A percentile compares a stretch with the other conserved stretches of the same genome.
phyloP scores from a whole-genome alignment of 1,284 basidiomycete species.

The Tylopilus sp. region DNA sequence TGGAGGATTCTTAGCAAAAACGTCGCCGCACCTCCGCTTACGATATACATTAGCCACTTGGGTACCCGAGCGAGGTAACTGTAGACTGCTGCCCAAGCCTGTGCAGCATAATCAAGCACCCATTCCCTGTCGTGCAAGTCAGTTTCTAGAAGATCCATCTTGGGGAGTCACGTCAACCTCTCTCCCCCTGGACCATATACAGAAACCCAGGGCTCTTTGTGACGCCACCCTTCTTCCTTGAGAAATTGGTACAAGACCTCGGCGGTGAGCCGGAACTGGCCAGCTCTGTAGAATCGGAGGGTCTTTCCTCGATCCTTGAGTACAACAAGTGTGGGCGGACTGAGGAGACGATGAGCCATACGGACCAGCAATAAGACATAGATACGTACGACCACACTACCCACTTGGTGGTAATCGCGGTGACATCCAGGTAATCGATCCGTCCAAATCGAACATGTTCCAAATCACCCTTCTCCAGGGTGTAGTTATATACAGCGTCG shows the following conservation, averaged over 20 bases:
- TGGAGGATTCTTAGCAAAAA: constrained; percentile 47
- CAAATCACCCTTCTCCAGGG: constrained; percentile 57
- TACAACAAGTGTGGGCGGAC: constrained; percentile 67
- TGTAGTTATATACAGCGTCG: constrained; percentile 64
- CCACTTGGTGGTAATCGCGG: constrained; percentile 76
- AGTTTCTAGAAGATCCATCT: not conserved
- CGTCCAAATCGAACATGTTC: constrained; percentile 71
- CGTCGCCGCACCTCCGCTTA: constrained; percentile 47
- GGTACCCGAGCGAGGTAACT: constrained; percentile 43
- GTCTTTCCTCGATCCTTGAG: constrained; percentile 63
- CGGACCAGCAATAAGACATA: not conserved
- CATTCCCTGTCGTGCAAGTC: constrained; percentile 50
- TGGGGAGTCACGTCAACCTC: constrained; percentile 43
- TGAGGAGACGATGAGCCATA: constrained; percentile 28
- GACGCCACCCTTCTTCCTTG: constrained; percentile 53
- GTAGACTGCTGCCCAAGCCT: constrained; percentile 50
- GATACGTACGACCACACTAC: constrained; percentile 66
- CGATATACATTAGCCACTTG: constrained; percentile 48
- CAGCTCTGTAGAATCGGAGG: constrained; percentile 69
- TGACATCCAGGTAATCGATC: constrained; percentile 79
- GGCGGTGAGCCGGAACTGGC: constrained; percentile 53
- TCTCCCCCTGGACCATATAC: constrained; percentile 67
- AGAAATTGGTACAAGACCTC: constrained; percentile 63
- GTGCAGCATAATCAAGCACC: constrained; percentile 58
- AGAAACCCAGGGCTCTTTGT: constrained; percentile 58